Evolutionary conservation across 352 stramenopile genomes (phyloP).

Genomic region (Globisporangium splendens): DNA sequence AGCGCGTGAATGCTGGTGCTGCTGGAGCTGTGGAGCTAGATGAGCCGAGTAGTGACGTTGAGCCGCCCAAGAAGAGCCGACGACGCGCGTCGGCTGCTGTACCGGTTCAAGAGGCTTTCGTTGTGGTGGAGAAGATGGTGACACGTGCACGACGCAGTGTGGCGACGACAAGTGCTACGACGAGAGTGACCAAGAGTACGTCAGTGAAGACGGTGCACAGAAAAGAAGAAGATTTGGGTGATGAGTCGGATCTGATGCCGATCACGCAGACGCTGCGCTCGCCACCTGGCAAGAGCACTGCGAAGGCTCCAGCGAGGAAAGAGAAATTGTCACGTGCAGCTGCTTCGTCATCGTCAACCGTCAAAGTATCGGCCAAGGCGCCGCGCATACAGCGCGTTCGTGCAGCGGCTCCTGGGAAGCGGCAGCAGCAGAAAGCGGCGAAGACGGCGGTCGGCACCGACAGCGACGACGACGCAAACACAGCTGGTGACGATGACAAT

Average conservation of each 20-base stretch:
- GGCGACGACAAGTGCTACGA: too few relatives aligned
- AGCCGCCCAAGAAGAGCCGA: constrained; percentile 9
- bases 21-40: too few relatives aligned
- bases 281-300: background rate
- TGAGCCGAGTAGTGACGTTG: background rate
- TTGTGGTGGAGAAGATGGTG: too few relatives aligned
- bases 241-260: background rate
- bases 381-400: background rate
- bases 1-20: too few relatives aligned
- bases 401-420: constrained; percentile 15
- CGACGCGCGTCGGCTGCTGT: background rate
- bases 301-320: background rate
- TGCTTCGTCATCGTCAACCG: background rate
- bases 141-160: too few relatives aligned
- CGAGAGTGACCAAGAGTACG: too few relatives aligned
- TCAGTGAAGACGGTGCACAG: too few relatives aligned
- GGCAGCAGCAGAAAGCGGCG: constrained; percentile 4
- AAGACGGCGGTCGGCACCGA: constrained; percentile 2
- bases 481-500: constrained; percentile 28
- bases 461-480: constrained; percentile 23
- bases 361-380: constrained; percentile 4
- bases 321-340: background rate
- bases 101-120: background rate
- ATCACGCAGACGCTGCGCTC: background rate
- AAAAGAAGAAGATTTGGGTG: too few relatives aligned